Percentiles rank a stretch among this genome's conserved stretches.
phyloP scores from a whole-genome alignment of 2,329 filamentous ascomycete genomes.

The Hymenoscyphus albidus region DNA sequence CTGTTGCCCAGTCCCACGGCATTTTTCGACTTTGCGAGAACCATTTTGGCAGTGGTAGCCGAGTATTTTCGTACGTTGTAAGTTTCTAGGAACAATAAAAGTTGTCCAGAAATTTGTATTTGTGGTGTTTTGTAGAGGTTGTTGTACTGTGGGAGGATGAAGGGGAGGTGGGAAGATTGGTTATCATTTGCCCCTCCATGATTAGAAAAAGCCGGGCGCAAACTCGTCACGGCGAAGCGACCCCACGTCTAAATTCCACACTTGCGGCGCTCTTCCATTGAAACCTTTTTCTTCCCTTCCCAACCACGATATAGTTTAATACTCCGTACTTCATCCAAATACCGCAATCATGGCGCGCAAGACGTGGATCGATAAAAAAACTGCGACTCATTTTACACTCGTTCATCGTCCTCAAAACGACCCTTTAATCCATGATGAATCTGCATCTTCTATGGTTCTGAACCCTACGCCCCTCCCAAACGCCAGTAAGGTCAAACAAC shows the following conservation, averaged over 20 bases:
- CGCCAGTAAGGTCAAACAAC: conserved; percentile 57
- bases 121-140: neutral
- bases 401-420: conserved; percentile 97
- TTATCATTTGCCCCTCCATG: conserved; percentile 5
- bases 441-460: conserved; percentile 86
- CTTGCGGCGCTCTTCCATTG: neutral
- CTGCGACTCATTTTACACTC: conserved; percentile 86
- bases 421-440: conserved; percentile 88
- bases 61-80: neutral
- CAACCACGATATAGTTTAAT: neutral
- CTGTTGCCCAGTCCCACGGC: conserved; percentile 86
- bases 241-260: neutral
- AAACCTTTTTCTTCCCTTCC: neutral
- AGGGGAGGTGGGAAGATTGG: neutral
- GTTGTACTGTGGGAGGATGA: neutral
- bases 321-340: conserved; percentile 13
- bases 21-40: conserved; percentile 89
- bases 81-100: neutral
- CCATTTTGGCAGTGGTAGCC: conserved; percentile 46
- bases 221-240: neutral
- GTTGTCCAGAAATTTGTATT: neutral
- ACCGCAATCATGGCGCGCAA: conserved; percentile 32
- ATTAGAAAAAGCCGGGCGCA: conserved; percentile 5
- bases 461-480: conserved; percentile 58
- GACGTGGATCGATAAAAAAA: conserved; percentile 73